These are phyloP conservation scores for Sphaerulina musiva DNA, from an alignment of 2,329 filamentous ascomycete species.

Conservation along the genomic window DNA sequence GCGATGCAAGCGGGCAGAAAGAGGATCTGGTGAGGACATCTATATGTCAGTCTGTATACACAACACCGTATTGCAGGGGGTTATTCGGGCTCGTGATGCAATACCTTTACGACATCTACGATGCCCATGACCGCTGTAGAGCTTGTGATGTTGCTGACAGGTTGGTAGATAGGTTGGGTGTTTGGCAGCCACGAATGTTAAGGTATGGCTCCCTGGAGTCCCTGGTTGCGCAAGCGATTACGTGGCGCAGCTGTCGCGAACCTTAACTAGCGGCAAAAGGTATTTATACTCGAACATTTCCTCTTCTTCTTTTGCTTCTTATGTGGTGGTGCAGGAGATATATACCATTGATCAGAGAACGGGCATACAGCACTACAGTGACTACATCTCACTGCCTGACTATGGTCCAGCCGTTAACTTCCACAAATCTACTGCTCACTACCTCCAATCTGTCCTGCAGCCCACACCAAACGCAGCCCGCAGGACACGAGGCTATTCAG, in stretches of 20 bases:
- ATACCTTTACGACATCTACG: slow-evolving; percentile 25
- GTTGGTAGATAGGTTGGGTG: too few species aligned
- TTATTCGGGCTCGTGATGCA: not conserved
- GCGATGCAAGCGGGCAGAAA: slow-evolving; percentile 43
- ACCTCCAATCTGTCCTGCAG: slow-evolving; percentile 4
- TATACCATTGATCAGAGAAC: not conserved
- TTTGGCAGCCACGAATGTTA: too few species aligned
- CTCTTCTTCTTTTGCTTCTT: too few species aligned
- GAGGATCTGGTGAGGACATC: slow-evolving; percentile 33
- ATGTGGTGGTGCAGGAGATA: too few species aligned
- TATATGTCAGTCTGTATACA: slow-evolving; percentile 3
- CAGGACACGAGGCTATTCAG: slow-evolving; percentile 8
- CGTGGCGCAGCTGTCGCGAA: too few species aligned
- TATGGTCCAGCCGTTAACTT: not conserved
- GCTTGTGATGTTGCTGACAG: not conserved
- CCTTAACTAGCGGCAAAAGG: too few species aligned
- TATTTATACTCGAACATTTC: too few species aligned
- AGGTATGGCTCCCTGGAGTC: too few species aligned
- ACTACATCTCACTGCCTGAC: not conserved
- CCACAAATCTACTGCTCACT: not conserved
- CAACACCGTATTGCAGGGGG: too few species aligned
- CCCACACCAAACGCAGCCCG: slow-evolving; percentile 7
- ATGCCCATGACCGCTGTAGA: slow-evolving; percentile 18
- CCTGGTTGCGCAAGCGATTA: too few species aligned
- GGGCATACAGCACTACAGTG: not conserved